A percentile compares a stretch with the other conserved stretches of the same genome.
Conservation (phyloP, 345 rosid genomes). For the Turritis glabra region DNA sequence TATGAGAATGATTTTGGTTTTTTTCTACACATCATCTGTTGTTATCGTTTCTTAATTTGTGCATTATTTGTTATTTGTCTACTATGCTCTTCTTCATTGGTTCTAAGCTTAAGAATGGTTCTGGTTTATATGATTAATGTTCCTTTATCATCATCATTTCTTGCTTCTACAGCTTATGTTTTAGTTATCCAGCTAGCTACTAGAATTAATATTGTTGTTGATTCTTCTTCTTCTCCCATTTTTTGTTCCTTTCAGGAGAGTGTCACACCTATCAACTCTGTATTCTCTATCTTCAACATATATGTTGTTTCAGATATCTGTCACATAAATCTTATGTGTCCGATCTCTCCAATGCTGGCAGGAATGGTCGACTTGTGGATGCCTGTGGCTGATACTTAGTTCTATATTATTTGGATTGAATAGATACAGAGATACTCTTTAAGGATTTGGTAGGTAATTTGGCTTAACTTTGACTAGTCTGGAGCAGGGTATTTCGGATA, state of each 20-base stretch:
- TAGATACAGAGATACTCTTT: not conserved
- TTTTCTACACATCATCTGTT: not conserved
- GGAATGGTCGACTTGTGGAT: slow-evolving; percentile 50
- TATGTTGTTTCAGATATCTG: slow-evolving; percentile 50
- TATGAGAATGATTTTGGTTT: slow-evolving; percentile 1
- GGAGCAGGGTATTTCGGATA: not conserved
- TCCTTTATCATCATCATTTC: not conserved
- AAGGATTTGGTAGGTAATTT: slow-evolving; percentile 7
- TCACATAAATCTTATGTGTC: slow-evolving; percentile 41
- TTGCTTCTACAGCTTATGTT: not conserved
- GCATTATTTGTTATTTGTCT: not conserved
- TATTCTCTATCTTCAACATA: slow-evolving; percentile 47
- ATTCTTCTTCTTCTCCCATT: slow-evolving; percentile 8
- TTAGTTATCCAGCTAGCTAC: not conserved
- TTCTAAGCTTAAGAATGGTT: not conserved
- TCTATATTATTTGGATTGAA: not conserved
- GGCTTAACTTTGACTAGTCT: not conserved
- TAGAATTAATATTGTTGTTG: no score
- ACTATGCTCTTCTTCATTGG: not conserved
- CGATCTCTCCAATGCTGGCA: slow-evolving; percentile 36
- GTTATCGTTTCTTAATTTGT: not conserved
- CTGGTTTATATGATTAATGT: slow-evolving; percentile 4
- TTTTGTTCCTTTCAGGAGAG: slow-evolving; percentile 43
- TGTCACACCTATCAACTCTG: slow-evolving; percentile 44
- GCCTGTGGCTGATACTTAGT: slow-evolving; percentile 58